Conservation (phyloP, 306 rosid genomes). For the Carpinus viminea region DNA sequence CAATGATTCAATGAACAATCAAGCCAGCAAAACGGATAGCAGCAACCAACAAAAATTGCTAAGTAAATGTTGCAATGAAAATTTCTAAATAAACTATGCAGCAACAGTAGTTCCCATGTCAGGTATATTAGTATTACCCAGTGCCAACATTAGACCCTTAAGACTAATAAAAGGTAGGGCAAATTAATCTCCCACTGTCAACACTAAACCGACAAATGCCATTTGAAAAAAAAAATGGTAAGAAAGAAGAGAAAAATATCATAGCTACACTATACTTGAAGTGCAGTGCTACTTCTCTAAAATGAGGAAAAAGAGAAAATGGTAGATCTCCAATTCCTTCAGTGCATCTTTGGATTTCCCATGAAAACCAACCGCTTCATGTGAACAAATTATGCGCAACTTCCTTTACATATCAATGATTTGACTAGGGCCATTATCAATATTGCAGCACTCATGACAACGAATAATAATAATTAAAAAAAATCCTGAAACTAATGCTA, state of each 20-base stretch:
- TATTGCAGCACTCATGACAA: not conserved
- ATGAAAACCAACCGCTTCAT: not conserved
- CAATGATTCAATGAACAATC: slow-evolving; percentile 1
- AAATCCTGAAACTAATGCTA: not conserved
- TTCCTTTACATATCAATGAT: too few species aligned
- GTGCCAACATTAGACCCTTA: not conserved
- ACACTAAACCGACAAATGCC: not conserved
- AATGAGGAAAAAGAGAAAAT: too few species aligned
- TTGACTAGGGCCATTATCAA: not conserved
- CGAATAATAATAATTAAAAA: too few species aligned
- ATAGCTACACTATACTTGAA: not conserved
- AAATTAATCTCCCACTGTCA: not conserved
- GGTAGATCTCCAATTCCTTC: not conserved
- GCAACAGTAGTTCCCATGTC: not conserved
- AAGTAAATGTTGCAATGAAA: not conserved
- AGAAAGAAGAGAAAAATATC: too few species aligned
- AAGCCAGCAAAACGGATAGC: not conserved
- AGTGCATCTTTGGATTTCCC: not conserved
- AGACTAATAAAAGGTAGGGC: not conserved
- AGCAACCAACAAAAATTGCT: not conserved
- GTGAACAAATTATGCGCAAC: too few species aligned
- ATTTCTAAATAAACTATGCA: not conserved
- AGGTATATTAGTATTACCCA: not conserved
- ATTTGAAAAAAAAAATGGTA: too few species aligned
- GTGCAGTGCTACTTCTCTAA: not conserved